Evolutionary conservation across 441 rosid genomes (phyloP), one percentile per base, ranked within the genome.

Genomic region (Erysimum cheiri): DNA sequence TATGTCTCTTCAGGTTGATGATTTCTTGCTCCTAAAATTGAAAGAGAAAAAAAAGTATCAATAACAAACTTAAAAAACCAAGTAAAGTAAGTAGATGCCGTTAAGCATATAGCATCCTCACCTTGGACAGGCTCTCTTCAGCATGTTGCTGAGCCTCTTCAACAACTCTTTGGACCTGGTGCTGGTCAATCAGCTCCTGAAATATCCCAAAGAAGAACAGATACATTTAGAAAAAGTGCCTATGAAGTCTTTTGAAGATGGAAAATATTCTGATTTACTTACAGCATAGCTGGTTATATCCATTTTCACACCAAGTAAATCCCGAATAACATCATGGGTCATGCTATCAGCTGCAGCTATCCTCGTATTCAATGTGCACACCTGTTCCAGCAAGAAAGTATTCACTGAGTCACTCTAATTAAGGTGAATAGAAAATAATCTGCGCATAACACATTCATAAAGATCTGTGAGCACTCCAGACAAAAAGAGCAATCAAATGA

Each of bases 241-340:
- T 53, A 3, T 43, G 8, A 54, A 43, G 8, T 64, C 60, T 72
- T 53, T 56, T 47, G 22, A 62, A 64, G 65, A 37, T 39, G 50
- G 60, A 26, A 32, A 56, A 56, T 48, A 73, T 19, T 57, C 48
- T 53, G 50, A 75, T 40, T 61, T 61, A 81, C 95, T 83, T 83
- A 91, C 97, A 15, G 96, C 96, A 71, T 90, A 92, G 76, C 85
- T 88, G 19, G 89, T 88, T 82, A 94, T 84, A 67, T 94, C 97
- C 83, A 91, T 69, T 78, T 88, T 92, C 69, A 94, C 90, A 35
- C 97, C 92, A 63, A 94, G 94, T 75, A 94, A 83, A 84, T 94
- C 99, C 47, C 94, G 94, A 70, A 94, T 92, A 74, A 94, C 89
- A 73, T 94, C 97, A 72, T 92, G 97, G 17, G 99, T 90, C 99